These are phyloP conservation scores for Xylariaceae sp. DNA, from an alignment of 2,329 filamentous ascomycete species.

Conservation along the genomic window DNA sequence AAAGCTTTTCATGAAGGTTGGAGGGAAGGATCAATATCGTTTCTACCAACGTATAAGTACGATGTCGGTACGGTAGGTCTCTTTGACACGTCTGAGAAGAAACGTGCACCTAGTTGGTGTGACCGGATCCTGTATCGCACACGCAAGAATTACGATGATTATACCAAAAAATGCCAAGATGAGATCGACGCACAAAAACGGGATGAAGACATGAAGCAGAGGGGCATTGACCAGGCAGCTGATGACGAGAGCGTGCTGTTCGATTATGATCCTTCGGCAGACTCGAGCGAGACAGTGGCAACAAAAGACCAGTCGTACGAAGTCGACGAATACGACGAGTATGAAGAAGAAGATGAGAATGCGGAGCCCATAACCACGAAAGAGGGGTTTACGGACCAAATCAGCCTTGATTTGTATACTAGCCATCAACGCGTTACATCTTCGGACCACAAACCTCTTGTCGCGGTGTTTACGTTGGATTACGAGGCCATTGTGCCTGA, in stretches of 20 bases:
- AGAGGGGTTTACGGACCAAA: conserved; percentile 53
- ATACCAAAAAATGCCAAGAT: conserved; percentile 59
- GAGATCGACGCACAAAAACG: conserved; percentile 63
- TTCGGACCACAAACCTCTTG: conserved; percentile 92
- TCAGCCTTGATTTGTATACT: conserved; percentile 65
- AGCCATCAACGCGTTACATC: conserved; percentile 87
- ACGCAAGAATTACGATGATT: conserved; percentile 61
- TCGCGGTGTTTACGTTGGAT: conserved; percentile 75
- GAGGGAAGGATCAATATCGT: conserved; percentile 82
- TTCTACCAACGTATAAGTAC: conserved; percentile 96
- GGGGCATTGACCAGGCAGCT: conserved; percentile 67
- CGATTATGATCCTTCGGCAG: conserved; percentile 82
- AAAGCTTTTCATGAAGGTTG: conserved; percentile 89
- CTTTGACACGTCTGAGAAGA: conserved; percentile 95
- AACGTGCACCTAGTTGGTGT: conserved; percentile 90
- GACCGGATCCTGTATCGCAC: conserved; percentile 89
- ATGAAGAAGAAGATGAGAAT: conserved; percentile 43
- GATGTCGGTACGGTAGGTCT: conserved; percentile 88
- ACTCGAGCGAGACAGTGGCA: conserved; percentile 46
- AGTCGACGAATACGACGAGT: conserved; percentile 54
- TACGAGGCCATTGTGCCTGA: conserved; percentile 86
- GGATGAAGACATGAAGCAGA: conserved; percentile 81
- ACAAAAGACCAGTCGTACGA: conserved; percentile 46
- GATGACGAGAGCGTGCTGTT: conserved; percentile 83
- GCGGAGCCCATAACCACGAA: conserved; percentile 52